Evolutionary conservation across 1,139 yeast species (phyloP), one percentile per base, ranked within the genome.

Genomic region (Diutina sp.): DNA sequence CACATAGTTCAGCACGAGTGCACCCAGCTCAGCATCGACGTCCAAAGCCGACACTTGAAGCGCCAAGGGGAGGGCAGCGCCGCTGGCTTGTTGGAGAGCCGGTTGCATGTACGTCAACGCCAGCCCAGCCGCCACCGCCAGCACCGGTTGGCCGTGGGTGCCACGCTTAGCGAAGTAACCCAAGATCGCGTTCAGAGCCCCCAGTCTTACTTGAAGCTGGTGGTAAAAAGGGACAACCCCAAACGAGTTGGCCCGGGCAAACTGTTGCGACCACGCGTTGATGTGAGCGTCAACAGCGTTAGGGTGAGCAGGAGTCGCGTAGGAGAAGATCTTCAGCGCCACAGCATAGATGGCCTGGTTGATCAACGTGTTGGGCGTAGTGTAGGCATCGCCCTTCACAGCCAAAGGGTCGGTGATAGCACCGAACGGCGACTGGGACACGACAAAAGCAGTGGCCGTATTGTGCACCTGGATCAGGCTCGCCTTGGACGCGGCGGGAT

Each of bases 111-210:
- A 83, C 44, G 79, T 75, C 66, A 90, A 74, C 18, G 91, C 84
- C 62, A 82, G 83, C 48, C 89, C 78, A 50, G 93, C 85, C 29
- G 86, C 78, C 54, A 91, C 69, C 45, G 87, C 84, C 18, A 80
- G 68, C n/a, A 76, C 63, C 2, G 70, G 77, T 58, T 67, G 72
- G 48, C 75, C 78, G 9, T 46, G 48, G 38, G 79, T 67, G 50
- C 76, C 76, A 55, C 74, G 72, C 16, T 57, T 44, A 30, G 55
- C 54, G 32, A 61, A 57, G 71, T 84, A 90, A 30, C 97, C 98
- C 58, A 88, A 74, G 56, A 93, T 76, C 50, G 89, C 81, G 62
- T 83, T 79, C 54, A 93, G 88, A 41, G 97, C 95, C 63, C 97
- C 98, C 1, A 87, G 76, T 67, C 97, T 82, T 55, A 89, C 81